Evolutionary conservation across 768 basidiomycete genomes (phyloP), one percentile per base, ranked within the genome.

Genomic region (Hygrocybe coccinea): DNA sequence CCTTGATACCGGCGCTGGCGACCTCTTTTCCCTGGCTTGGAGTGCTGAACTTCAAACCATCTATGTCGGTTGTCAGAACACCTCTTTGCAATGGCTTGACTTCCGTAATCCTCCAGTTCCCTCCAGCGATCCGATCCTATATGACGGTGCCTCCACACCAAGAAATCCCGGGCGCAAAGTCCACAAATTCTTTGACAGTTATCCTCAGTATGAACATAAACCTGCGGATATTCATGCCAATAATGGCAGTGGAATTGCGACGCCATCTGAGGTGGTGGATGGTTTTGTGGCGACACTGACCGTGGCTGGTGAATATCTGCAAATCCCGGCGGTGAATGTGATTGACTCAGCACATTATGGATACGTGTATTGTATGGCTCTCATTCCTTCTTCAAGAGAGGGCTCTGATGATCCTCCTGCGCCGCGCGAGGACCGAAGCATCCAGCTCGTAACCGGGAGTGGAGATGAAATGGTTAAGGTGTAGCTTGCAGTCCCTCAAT

Each of bases 391-490:
- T 37, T n/a, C 47, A 22, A 33, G 35, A n/a, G 46, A 38, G 12
- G 37, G 45, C 19, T 41, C 54, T 33, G 54, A 64, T 70, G 5
- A 62, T 76, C 22, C 55, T 78, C 7, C 62, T 56, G 36, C 63
- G 55, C 52, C 56, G 37, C 63, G 71, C 25, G 62, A 61, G 3
- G 57, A 62, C 35, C 66, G 65, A 11, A 64, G 64, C 1, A 64
- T 67, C 15, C 79, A 83, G 53, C 78, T 97, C 12, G 80, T 88
- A 11, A 92, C 91, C 12, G 93, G 93, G 12, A 88, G 91, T 57
- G 95, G 95, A 0, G 95, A 98, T 59, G 91, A 93, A 64, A 82
- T 81, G 5, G 84, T 97, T 63, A 97, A 95, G 75, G 88, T 90
- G 29, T 47, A 5, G 7, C 39, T 47, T 55, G 33, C n/a, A 37